A percentile compares a stretch with the other conserved stretches of the same genome.
These are phyloP conservation scores for Huntiella abstrusa DNA, from an alignment of 2,329 filamentous ascomycete genomes.

Conservation along the genomic window DNA sequence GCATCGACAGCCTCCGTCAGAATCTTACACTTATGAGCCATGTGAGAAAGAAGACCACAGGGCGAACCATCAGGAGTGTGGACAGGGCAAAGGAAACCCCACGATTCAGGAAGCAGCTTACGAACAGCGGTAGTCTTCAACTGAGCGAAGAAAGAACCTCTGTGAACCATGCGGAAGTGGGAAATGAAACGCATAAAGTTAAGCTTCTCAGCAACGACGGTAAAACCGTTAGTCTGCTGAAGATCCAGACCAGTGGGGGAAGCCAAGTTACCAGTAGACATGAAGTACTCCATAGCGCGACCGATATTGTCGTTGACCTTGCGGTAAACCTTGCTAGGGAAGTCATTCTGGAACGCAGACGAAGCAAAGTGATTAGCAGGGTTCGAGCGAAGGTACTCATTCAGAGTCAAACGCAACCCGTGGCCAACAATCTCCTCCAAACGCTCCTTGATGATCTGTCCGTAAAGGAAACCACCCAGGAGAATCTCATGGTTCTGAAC, in stretches of 20 bases:
- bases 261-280: conserved; percentile 85
- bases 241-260: conserved; percentile 84
- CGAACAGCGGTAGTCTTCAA: conserved; percentile 92
- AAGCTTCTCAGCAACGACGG: conserved; percentile 93
- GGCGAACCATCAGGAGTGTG: conserved; percentile 94
- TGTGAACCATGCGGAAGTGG: conserved; percentile 97
- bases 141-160: conserved; percentile 96
- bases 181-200: conserved; percentile 98
- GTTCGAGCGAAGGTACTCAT: conserved; percentile 36
- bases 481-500: conserved; percentile 92
- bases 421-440: conserved; percentile 68
- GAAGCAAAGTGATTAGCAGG: conserved; percentile 57
- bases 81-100: conserved; percentile 94
- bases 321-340: conserved; percentile 56
- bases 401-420: conserved; percentile 30
- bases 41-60: conserved; percentile 84
- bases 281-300: conserved; percentile 76
- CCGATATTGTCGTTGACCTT: conserved; percentile 80
- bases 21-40: conserved; percentile 87
- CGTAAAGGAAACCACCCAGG: conserved; percentile 81
- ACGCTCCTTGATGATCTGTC: conserved; percentile 87
- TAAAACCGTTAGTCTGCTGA: conserved; percentile 88
- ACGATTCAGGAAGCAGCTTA: conserved; percentile 88
- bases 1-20: conserved; percentile 58
- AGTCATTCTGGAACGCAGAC: conserved; percentile 60